Evolutionary conservation across 2,329 filamentous ascomycete species (phyloP).

Genomic region (Lojkania enalia): DNA sequence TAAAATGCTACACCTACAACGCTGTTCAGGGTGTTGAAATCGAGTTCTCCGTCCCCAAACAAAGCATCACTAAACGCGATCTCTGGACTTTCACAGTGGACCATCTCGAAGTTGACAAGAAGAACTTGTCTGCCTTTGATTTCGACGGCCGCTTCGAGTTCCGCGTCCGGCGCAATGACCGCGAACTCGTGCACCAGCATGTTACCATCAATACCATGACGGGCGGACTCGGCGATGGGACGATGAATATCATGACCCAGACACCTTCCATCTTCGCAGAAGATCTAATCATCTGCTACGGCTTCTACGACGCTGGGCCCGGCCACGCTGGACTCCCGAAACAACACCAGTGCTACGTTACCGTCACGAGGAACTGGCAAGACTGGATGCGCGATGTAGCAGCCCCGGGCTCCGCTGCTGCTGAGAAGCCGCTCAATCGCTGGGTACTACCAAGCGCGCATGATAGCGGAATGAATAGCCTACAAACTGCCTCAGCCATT

Average conservation of each 20-base stretch:
- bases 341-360: constrained; percentile 51
- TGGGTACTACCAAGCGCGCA: constrained; percentile 54
- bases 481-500: constrained; percentile 48
- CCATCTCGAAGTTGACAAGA: constrained; percentile 53
- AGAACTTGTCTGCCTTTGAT: constrained; percentile 49
- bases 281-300: constrained; percentile 50
- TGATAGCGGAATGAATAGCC: constrained; percentile 58
- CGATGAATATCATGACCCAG: constrained; percentile 37
- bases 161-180: constrained; percentile 44
- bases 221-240: constrained; percentile 49
- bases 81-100: constrained; percentile 44
- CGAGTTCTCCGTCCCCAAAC: constrained; percentile 52
- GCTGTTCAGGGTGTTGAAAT: constrained; percentile 47
- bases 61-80: constrained; percentile 33
- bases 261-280: constrained; percentile 35
- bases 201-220: constrained; percentile 53
- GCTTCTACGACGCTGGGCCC: constrained; percentile 55
- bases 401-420: constrained; percentile 45
- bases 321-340: constrained; percentile 49
- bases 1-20: constrained; percentile 40
- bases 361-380: constrained; percentile 49
- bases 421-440: constrained; percentile 47
- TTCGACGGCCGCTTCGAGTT: constrained; percentile 52
- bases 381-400: constrained; percentile 52
- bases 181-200: constrained; percentile 50